phyloP scores from a whole-genome alignment of 1,139 yeast genomes.

The Kodamaea suecica region DNA sequence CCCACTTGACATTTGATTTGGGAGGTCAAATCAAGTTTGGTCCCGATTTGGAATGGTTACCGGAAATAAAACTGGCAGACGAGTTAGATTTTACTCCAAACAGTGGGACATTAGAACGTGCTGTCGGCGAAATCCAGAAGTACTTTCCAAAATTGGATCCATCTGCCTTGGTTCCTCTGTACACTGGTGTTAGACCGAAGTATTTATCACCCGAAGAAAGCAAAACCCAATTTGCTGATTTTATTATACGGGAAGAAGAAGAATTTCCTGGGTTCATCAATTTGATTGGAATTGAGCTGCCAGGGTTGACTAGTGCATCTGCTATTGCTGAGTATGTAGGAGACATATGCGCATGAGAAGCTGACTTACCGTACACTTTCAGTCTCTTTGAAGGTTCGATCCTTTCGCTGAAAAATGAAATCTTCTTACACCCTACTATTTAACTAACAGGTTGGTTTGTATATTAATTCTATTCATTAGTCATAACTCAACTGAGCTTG shows the following conservation, averaged over 20 bases:
- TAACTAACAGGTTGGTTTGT: no score
- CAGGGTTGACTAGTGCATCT: constrained; percentile 80
- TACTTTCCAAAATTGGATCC: constrained; percentile 61
- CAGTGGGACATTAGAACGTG: constrained; percentile 47
- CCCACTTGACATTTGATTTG: constrained; percentile 79
- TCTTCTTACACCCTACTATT: no score
- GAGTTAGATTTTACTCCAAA: constrained; percentile 50
- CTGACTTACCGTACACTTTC: no score
- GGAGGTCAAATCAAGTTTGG: constrained; percentile 83
- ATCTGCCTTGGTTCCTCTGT: constrained; percentile 59
- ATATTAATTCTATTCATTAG: no score
- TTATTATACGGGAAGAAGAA: constrained; percentile 58
- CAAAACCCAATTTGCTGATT: constrained; percentile 58
- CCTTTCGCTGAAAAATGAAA: no score
- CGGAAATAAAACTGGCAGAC: constrained; percentile 27
- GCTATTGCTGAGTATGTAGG: constrained; percentile 77
- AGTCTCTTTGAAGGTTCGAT: no score
- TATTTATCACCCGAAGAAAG: constrained; percentile 44
- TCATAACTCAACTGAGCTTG: no score
- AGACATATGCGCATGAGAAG: constrained; percentile 25
- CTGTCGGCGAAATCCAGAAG: constrained; percentile 54
- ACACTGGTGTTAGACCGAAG: constrained; percentile 84
- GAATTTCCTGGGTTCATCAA: constrained; percentile 80
- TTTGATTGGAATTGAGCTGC: constrained; percentile 81
- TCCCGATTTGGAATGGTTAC: constrained; percentile 85